Evolutionary conservation across 345 rosid genomes (phyloP), one percentile per base, ranked within the genome.

Genomic region (Citrus sinensis): DNA sequence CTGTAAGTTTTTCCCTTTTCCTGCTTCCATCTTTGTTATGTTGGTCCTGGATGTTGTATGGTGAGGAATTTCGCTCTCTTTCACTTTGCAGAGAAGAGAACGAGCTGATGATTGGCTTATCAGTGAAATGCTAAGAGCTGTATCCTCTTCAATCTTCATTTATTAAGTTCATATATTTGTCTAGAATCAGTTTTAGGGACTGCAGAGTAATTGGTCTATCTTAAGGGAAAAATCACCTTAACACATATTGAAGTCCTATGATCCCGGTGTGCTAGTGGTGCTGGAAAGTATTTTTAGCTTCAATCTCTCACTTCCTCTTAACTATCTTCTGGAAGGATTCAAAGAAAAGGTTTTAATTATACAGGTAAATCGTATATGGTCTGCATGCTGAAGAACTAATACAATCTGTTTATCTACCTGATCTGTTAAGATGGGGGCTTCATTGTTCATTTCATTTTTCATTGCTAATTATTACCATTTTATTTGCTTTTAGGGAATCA

Each of bases 51-150:
- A 66, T 4, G n/a, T 69, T 77, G 11, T 32, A 16, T 51, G 35
- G 55, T 71, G 22, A 77, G 55, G 6, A 37, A 34, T 32, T 78
- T 29, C 68, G 20, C n/a, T 55, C 34, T 82, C 29, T 77, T 75
- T 70, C 73, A 42, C 74, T 76, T 79, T 83, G 82, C 91, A 94
- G 98, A 90, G 85, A 73, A 62, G 89, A 0, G 88, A 88, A 70
- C 87, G 98, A 84, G 98, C 88, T 81, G 95, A 95, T 79, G 89
- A 86, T 66, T 86, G 90, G 90, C 97, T 95, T 72, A 78, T 87
- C 56, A 55, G 77, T 68, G 97, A 95, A 89, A 93, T 95, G 98
- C 86, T 90, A 58, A 87, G 98, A 84, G 95, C 97, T 69, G 98
- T 95, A 93, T 95, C 98, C 95, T 89, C 79, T 51, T 68, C 73